Evolutionary conservation across 2,329 filamentous ascomycete species (phyloP).

Genomic region (Microsporum audouinii): DNA sequence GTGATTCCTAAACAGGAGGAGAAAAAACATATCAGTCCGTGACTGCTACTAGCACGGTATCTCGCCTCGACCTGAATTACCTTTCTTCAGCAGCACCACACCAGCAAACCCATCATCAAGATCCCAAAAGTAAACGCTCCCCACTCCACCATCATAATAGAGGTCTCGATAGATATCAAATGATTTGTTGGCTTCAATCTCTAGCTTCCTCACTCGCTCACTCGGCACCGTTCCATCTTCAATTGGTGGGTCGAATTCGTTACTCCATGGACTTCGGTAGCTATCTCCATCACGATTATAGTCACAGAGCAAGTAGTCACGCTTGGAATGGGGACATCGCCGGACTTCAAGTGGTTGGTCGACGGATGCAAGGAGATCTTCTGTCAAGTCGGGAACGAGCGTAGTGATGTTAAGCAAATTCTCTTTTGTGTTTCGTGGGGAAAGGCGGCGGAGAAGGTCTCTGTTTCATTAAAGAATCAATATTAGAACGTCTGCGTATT

Average conservation of each 20-base stretch:
- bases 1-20: slow-evolving; percentile 44
- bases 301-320: slow-evolving; percentile 96
- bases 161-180: slow-evolving; percentile 95
- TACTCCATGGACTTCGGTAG: slow-evolving; percentile 97
- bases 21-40: not conserved
- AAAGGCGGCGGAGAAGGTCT: slow-evolving; percentile 94
- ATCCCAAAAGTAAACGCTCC: slow-evolving; percentile 97
- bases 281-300: slow-evolving; percentile 99
- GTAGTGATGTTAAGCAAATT: slow-evolving; percentile 84
- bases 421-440: slow-evolving; percentile 78
- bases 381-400: slow-evolving; percentile 81
- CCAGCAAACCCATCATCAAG: slow-evolving; percentile 95
- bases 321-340: slow-evolving; percentile 75
- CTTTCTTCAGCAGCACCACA: slow-evolving; percentile 90
- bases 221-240: slow-evolving; percentile 79
- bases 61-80: slow-evolving; percentile 35
- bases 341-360: slow-evolving; percentile 85
- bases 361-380: slow-evolving; percentile 94
- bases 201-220: slow-evolving; percentile 85
- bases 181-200: slow-evolving; percentile 84
- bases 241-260: slow-evolving; percentile 89
- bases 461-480: slow-evolving; percentile 38
- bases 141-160: slow-evolving; percentile 86
- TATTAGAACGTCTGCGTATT: slow-evolving; percentile 1
- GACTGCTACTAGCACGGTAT: not conserved